Evolutionary conservation across 2,329 filamentous ascomycete genomes (phyloP).

Genomic region (Camillea tinctor): DNA sequence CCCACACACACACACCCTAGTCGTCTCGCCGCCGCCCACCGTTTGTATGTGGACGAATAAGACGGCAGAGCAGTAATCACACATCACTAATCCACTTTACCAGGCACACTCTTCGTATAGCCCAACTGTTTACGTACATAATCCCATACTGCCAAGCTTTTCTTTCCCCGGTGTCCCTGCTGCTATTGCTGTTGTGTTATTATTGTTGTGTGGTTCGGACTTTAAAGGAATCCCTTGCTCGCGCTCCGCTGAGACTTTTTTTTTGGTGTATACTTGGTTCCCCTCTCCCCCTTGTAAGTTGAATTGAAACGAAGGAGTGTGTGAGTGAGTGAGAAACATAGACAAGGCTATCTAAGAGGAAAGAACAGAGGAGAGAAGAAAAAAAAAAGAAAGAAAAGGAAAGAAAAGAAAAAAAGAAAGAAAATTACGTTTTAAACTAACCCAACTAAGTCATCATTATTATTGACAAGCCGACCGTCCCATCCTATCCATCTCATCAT

Average conservation of each 20-base stretch:
- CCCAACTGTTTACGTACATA: slow-evolving; percentile 8
- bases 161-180: slow-evolving; percentile 11
- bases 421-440: background rate
- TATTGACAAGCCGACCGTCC: slow-evolving; percentile 18
- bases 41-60: slow-evolving; percentile 13
- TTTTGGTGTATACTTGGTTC: slow-evolving; percentile 19
- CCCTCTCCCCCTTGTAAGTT: slow-evolving; percentile 4
- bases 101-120: slow-evolving; percentile 27
- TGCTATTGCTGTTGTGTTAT: too few relatives aligned
- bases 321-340: too few relatives aligned
- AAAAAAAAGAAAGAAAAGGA: too few relatives aligned
- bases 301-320: too few relatives aligned
- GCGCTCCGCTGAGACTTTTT: slow-evolving; percentile 9
- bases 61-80: slow-evolving; percentile 15
- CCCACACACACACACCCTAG: background rate
- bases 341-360: too few relatives aligned
- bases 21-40: background rate
- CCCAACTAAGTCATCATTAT: slow-evolving; percentile 15
- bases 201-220: background rate
- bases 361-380: too few relatives aligned
- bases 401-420: too few relatives aligned
- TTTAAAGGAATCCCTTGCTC: background rate
- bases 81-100: slow-evolving; percentile 26
- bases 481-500: slow-evolving; percentile 23
- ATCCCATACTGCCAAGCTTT: slow-evolving; percentile 17